Base-by-base conservation (phyloP, 2,329 filamentous ascomycete species). In the Hypoxylon rubiginosum region DNA sequence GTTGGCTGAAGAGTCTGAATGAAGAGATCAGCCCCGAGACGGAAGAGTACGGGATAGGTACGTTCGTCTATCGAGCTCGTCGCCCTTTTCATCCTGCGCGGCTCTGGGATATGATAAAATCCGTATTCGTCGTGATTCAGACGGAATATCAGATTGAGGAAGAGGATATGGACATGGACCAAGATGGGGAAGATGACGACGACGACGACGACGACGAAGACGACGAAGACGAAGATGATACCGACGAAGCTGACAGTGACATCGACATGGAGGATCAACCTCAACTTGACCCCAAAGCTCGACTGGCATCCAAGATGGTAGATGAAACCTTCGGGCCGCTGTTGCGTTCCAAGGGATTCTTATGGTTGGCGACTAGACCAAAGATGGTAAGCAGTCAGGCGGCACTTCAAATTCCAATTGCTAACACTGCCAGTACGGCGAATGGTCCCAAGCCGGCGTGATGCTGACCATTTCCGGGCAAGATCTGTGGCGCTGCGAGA, bases 11-110 rank as follows among this genome's bases (percentile, higher is more conserved):
- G 67, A 90, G 90, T 69, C 77, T 93, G 32, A 89, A 91, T 59
- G 89, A 87, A 66, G 90, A 92, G 87, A 90, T 86, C 0, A 91
- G 88, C 73, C 91, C 90, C 0, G 90, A 92, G 78, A 92, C 90
- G 0, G 83, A 92, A 58, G 90, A 92, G 82, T 92, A 92, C 73
- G 89, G 89, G 7, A 90, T 93, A 10, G 85, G 87, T 36, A 92
- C 88, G 73, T 92, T 92, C 69, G 88, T 93, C 11, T 93, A 93
- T 74, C 82, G 83, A 0, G 85, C 87, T 0, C 82, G 86, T 7
- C 80, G 85, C 0, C 88, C 88, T 0, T 85, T 86, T 58, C 82
- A 86, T 43, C 84, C 84, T 0, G 75, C 75, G 1, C 74, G 83
- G 0, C 78, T 86, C 0, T 86, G 80, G 77, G 74, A 76, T 0